Conservation (phyloP, 441 rosid genomes). For the Biscutella laevigata region DNA sequence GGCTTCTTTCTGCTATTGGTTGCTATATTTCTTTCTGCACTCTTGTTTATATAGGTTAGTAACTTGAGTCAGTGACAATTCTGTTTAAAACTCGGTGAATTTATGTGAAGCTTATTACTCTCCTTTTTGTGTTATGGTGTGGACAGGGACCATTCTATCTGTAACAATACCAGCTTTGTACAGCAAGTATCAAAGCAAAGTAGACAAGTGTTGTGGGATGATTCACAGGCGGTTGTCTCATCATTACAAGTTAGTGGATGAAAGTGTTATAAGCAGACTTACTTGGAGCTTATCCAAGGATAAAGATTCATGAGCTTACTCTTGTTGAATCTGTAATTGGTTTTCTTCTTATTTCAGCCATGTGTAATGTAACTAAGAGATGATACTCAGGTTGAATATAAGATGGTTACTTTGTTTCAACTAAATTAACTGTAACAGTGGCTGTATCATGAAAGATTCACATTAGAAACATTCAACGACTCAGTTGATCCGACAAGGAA, state of each 20-base stretch:
- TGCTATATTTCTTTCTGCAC: conserved; percentile 81
- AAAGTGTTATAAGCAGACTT: conserved; percentile 60
- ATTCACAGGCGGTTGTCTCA: conserved; percentile 55
- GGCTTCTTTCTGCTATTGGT: conserved; percentile 81
- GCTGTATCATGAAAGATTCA: too few relatives aligned
- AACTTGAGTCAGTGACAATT: neutral
- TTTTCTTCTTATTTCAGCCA: neutral
- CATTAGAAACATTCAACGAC: too few relatives aligned
- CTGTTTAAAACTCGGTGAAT: conserved; percentile 4
- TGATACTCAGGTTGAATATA: too few relatives aligned
- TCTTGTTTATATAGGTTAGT: conserved; percentile 74
- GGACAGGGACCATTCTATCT: conserved; percentile 61
- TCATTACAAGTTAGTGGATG: conserved; percentile 76
- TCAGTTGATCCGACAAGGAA: too few relatives aligned
- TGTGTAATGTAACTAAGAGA: too few relatives aligned
- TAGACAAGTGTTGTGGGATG: conserved; percentile 64
- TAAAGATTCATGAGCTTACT: conserved; percentile 38
- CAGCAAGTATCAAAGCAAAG: conserved; percentile 50
- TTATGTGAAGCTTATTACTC: neutral
- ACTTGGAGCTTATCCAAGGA: conserved; percentile 55
- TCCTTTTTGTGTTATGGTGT: conserved; percentile 24
- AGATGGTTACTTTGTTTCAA: too few relatives aligned
- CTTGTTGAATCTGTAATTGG: conserved; percentile 1
- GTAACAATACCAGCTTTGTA: conserved; percentile 72
- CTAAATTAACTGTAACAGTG: too few relatives aligned